These are phyloP conservation scores for Moesziomyces sp. DNA, from an alignment of 1,284 basidiomycete species.

Conservation along the genomic window DNA sequence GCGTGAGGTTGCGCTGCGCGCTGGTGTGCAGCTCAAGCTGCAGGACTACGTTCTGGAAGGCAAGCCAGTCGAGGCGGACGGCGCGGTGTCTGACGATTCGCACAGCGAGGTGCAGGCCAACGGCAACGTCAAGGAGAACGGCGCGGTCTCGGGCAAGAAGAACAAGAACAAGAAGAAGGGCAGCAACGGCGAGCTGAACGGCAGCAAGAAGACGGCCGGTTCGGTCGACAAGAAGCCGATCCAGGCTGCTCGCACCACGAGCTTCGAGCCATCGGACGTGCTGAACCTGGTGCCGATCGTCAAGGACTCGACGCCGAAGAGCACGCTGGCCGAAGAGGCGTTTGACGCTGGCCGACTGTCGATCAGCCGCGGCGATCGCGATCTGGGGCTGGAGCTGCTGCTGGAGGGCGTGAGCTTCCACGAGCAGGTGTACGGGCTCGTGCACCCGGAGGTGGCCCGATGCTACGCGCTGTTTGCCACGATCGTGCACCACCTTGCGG, in stretches of 20 bases:
- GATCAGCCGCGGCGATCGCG: conserved; percentile 70
- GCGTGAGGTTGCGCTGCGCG: conserved; percentile 71
- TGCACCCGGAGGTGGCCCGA: conserved; percentile 73
- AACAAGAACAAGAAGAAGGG: conserved; percentile 50
- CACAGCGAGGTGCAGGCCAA: conserved; percentile 67
- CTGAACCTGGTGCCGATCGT: conserved; percentile 72
- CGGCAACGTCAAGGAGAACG: conserved; percentile 21
- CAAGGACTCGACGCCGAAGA: conserved; percentile 71
- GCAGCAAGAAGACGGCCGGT: conserved; percentile 35
- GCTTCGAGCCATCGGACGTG: conserved; percentile 72
- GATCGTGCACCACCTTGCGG: conserved; percentile 68
- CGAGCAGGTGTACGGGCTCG: conserved; percentile 73
- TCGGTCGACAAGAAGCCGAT: conserved; percentile 25
- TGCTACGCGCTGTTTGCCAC: conserved; percentile 72
- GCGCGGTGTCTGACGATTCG: conserved; percentile 36
- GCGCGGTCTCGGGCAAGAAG: conserved; percentile 24
- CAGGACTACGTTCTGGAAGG: conserved; percentile 70
- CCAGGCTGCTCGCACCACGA: conserved; percentile 61
- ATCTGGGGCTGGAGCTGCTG: conserved; percentile 72
- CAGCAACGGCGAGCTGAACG: conserved; percentile 35
- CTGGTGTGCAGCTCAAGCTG: conserved; percentile 72
- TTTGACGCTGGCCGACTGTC: conserved; percentile 72
- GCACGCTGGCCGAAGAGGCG: conserved; percentile 72
- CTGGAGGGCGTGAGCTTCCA: conserved; percentile 72
- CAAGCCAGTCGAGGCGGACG: conserved; percentile 19